Evolutionary conservation across 345 rosid genomes (phyloP), one percentile per base, ranked within the genome.

Genomic region (Alliaria petiolata): DNA sequence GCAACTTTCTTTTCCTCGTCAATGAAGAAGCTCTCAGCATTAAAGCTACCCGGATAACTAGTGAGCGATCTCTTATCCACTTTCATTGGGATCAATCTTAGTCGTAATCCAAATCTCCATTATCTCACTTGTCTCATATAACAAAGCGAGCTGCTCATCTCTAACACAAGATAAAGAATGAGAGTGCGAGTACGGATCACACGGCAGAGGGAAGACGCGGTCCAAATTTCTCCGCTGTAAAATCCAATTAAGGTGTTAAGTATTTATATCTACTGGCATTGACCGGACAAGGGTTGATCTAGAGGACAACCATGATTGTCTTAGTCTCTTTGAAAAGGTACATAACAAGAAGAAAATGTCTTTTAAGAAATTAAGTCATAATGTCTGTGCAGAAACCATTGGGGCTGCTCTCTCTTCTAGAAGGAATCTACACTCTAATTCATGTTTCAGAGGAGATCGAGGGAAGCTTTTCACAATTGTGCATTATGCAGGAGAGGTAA

Each of bases 401-500:
- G 82, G 99, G 99, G 20, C 71, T 95, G 56, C 67, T 95, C 36
- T 95, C 99, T 58, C 84, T 95, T 81, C 74, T 95, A 67, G 95
- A 95, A 95, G 81, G 99, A 95, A 76, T 95, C 99, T 65, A 91
- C 90, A 74, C 66, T 79, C 89, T 34, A 88, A 89, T 78, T 80
- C 87, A 39, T 91, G 85, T 77, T 95, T 95, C 81, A 82, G 75
- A 80, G 99, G 93, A 77, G 90, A 85, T 36, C 80, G 97, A 60
- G 93, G 75, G 76, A 91, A 88, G 76, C 84, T 89, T 64, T 95
- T 95, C 82, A 74, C 88, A 6, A 89, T 95, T 56, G 74, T 75
- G 75, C 99, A 95, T 84, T 95, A 91, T 79, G 99, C 99, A 5
- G 99, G 99, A 70, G 91, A 91, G 97, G 97, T 95, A 86, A 59